These are phyloP conservation scores for Coniophora puteana DNA, from an alignment of 1,284 basidiomycete species.

Conservation along the genomic window DNA sequence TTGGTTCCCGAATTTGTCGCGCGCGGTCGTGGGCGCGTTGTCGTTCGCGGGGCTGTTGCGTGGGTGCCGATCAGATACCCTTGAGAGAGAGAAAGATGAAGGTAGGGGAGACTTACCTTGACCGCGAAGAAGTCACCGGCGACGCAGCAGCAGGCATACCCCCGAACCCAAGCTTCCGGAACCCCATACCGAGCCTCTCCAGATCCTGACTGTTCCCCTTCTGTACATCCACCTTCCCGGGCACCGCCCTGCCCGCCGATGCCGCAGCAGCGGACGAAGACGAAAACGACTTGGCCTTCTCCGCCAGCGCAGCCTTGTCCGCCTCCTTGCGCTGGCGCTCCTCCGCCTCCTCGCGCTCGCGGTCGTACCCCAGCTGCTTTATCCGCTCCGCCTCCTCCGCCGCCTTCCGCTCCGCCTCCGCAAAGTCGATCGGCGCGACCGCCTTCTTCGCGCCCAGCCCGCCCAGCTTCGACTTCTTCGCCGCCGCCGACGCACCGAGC, in stretches of 20 bases:
- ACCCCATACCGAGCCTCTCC: slow-evolving; percentile 73
- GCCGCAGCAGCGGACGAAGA: slow-evolving; percentile 23
- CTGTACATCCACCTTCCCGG: slow-evolving; percentile 27
- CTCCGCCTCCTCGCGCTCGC: slow-evolving; percentile 71
- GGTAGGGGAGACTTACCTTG: slow-evolving; percentile 37
- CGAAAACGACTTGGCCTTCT: slow-evolving; percentile 30
- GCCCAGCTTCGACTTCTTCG: slow-evolving; percentile 71
- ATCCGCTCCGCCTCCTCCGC: slow-evolving; percentile 86
- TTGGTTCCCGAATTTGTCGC: slow-evolving; percentile 89
- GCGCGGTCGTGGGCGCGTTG: slow-evolving; percentile 76
- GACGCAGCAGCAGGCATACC: slow-evolving; percentile 60
- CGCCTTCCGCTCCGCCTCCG: slow-evolving; percentile 86
- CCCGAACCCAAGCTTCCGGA: slow-evolving; percentile 87
- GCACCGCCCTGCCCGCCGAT: slow-evolving; percentile 20
- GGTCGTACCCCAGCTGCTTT: slow-evolving; percentile 87
- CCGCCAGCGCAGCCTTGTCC: slow-evolving; percentile 40
- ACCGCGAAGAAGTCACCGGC: slow-evolving; percentile 39
- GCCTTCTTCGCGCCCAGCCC: slow-evolving; percentile 87
- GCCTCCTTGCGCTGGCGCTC: slow-evolving; percentile 58
- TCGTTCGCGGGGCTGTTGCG: slow-evolving; percentile 33
- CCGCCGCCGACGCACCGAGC: slow-evolving; percentile 27
- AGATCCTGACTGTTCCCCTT: slow-evolving; percentile 39
- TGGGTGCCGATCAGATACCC: slow-evolving; percentile 4
- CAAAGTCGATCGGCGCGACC: slow-evolving; percentile 80
- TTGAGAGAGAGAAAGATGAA: slow-evolving; percentile 3